A percentile compares a stretch with the other conserved stretches of the same genome.
Conservation (phyloP, 257 asterid species). For the Salvia hispanica region DNA sequence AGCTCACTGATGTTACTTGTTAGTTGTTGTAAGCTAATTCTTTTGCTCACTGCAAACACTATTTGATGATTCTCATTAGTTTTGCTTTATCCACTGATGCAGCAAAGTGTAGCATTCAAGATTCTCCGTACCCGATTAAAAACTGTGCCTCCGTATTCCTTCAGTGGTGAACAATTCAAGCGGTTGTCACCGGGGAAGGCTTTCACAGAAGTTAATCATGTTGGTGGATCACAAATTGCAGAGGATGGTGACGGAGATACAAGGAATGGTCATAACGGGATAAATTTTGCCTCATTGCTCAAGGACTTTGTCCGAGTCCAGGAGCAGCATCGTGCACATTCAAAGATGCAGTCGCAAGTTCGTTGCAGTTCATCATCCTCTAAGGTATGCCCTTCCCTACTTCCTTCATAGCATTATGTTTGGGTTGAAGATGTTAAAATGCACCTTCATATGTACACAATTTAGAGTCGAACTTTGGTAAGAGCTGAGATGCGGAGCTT, state of each 20-base stretch:
- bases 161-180: slow-evolving; percentile 60
- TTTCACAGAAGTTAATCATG: slow-evolving; percentile 42
- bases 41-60: not conserved
- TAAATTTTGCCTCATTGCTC: slow-evolving; percentile 65
- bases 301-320: slow-evolving; percentile 80
- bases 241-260: slow-evolving; percentile 63
- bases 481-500: not conserved
- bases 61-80: slow-evolving; percentile 19
- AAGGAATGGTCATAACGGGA: slow-evolving; percentile 46
- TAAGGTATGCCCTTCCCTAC: slow-evolving; percentile 51
- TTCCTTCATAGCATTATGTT: not conserved
- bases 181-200: slow-evolving; percentile 51
- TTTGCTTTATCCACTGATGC: slow-evolving; percentile 39
- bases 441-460: not conserved
- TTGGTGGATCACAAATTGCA: slow-evolving; percentile 46
- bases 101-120: slow-evolving; percentile 99
- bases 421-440: no score
- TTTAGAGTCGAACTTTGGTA: not conserved
- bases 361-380: slow-evolving; percentile 53
- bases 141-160: slow-evolving; percentile 85
- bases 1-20: slow-evolving; percentile 13
- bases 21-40: not conserved
- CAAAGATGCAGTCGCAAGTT: slow-evolving; percentile 53
- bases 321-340: slow-evolving; percentile 66
- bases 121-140: slow-evolving; percentile 83